phyloP scores from a whole-genome alignment of 1,284 basidiomycete genomes.

The Ganoderma lucidum region DNA sequence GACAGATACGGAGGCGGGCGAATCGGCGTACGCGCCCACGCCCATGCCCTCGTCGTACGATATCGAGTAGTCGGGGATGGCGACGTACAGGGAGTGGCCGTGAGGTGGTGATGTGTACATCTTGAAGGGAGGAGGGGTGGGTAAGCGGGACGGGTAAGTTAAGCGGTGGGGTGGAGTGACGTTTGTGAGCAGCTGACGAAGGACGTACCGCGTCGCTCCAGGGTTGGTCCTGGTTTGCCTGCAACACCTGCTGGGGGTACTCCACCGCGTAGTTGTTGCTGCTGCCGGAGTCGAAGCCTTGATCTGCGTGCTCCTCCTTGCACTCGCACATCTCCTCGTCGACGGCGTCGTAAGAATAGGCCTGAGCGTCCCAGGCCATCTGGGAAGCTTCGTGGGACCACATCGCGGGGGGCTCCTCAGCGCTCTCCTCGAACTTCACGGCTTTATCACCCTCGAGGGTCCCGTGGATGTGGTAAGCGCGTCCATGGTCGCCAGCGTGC shows the following conservation, averaged over 20 bases:
- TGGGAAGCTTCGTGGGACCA: slow-evolving; percentile 4
- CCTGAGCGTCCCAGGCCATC: neutral
- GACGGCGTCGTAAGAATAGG: slow-evolving; percentile 1
- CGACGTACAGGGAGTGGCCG: slow-evolving; percentile 5
- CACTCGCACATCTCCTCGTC: slow-evolving; percentile 14
- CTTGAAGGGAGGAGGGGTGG: neutral
- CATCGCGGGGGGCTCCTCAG: neutral
- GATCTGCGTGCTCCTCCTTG: slow-evolving; percentile 12
- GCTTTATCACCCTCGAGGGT: neutral
- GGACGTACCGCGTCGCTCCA: slow-evolving; percentile 11
- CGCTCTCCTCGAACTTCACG: slow-evolving; percentile 1
- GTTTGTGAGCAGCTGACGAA: neutral
- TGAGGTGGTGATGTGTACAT: slow-evolving; percentile 15
- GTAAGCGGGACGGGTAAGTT: neutral
- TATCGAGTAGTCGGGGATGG: slow-evolving; percentile 8
- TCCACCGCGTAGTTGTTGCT: neutral
- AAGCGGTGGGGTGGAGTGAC: slow-evolving; percentile 4
- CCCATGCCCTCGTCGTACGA: slow-evolving; percentile 3
- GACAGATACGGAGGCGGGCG: slow-evolving; percentile 4
- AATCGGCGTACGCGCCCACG: slow-evolving; percentile 11
- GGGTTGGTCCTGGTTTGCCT: neutral
- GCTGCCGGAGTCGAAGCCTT: neutral
- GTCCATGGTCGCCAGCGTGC: neutral
- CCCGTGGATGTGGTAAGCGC: neutral
- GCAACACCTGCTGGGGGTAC: slow-evolving; percentile 6